These are phyloP conservation scores for Saccharomycopsis sp. DNA, from an alignment of 805 yeast genomes.

Conservation along the genomic window DNA sequence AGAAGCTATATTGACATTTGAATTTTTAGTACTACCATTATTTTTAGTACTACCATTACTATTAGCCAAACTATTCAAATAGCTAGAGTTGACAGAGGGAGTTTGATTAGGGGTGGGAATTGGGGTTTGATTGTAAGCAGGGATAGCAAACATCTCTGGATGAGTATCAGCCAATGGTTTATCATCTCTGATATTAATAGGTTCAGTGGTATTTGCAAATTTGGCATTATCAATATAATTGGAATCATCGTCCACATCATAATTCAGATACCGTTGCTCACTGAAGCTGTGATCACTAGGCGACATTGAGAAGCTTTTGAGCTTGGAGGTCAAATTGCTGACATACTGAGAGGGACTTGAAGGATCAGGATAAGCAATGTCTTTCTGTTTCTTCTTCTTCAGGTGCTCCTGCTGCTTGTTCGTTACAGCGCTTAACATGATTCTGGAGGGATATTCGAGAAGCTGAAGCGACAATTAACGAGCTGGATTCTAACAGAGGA, in stretches of 20 bases:
- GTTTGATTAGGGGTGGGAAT: constrained; percentile 16
- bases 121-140: constrained; percentile 17
- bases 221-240: constrained; percentile 5
- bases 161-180: constrained; percentile 7
- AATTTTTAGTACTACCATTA: not conserved
- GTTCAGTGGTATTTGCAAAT: not conserved
- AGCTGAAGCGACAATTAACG: too few species aligned
- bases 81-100: constrained; percentile 9
- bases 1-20: constrained; percentile 4
- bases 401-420: too few species aligned
- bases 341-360: too few species aligned
- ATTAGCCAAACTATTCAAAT: not conserved
- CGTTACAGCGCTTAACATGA: too few species aligned
- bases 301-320: constrained; percentile 2
- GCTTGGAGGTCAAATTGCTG: constrained; percentile 11
- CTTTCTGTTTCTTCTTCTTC: too few species aligned
- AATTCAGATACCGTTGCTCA: constrained; percentile 3
- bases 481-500: too few species aligned
- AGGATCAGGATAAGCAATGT: too few species aligned
- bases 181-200: not conserved
- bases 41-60: not conserved
- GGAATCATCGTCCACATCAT: constrained; percentile 7
- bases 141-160: constrained; percentile 13
- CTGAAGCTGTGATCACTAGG: too few species aligned
- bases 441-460: too few species aligned